phyloP scores from a whole-genome alignment of 345 rosid species.

The thale cress (Arabidopsis thaliana) region TAIR10.1 NC_003071.7:19572501-19573000 shows the following conservation, averaged over 20 bases:
- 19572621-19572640: conserved; percentile 89
- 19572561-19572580: conserved; percentile 65
- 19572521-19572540: conserved; percentile 90
- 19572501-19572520: conserved; percentile 82
- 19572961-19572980: conserved; percentile 14
- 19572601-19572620: conserved; percentile 63
- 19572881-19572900: conserved; percentile 11
- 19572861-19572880: conserved; percentile 50
- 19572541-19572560: conserved; percentile 94
- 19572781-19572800: conserved; percentile 61
- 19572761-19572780: background rate
- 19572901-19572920: conserved; percentile 48
- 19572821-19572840: conserved; percentile 84
- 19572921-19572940: conserved; percentile 65
- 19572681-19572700: conserved; percentile 93
- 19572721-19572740: no score
- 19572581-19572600: conserved; percentile 66
- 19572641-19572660: conserved; percentile 82
- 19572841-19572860: conserved; percentile 75
- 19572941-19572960: conserved; percentile 6
- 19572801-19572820: conserved; percentile 88
- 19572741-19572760: background rate
- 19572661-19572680: conserved; percentile 78
- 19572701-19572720: conserved; percentile 81
- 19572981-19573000: conserved; percentile 42